A percentile compares a stretch with the other conserved stretches of the same genome.
Conservation (phyloP, 2,329 filamentous ascomycete genomes). For the Phaeosphaeriaceae sp. region DNA sequence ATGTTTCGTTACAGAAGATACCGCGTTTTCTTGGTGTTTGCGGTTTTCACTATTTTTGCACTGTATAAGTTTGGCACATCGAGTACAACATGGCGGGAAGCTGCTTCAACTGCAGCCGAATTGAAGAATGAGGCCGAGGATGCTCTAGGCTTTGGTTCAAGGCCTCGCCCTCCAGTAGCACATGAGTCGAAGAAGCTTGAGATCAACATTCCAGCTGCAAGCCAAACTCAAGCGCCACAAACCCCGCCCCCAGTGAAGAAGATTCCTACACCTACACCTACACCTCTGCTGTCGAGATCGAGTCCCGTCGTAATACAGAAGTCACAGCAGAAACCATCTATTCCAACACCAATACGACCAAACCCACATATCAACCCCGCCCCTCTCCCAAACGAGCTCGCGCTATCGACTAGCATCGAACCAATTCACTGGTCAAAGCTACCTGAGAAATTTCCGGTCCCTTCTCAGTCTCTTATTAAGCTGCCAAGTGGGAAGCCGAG, state of each 20-base stretch:
- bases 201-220: conserved; percentile 40
- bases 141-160: conserved; percentile 22
- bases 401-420: conserved; percentile 24
- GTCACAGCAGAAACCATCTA: conserved; percentile 19
- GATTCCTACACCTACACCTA: conserved; percentile 14
- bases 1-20: conserved; percentile 68
- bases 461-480: conserved; percentile 71
- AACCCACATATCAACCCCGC: conserved; percentile 21
- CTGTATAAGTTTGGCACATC: conserved; percentile 60
- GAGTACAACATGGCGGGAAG: conserved; percentile 47
- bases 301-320: conserved; percentile 16
- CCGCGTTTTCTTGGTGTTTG: conserved; percentile 64
- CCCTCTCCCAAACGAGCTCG: conserved; percentile 27
- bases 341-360: conserved; percentile 19
- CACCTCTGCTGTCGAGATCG: conserved; percentile 2
- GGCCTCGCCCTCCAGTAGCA: conserved; percentile 33
- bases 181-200: conserved; percentile 42
- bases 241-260: conserved; percentile 39
- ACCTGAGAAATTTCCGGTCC: conserved; percentile 78
- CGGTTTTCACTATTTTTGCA: conserved; percentile 61
- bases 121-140: conserved; percentile 24
- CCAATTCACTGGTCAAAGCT: conserved; percentile 74
- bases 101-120: conserved; percentile 28
- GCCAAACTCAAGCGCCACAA: conserved; percentile 26
- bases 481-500: conserved; percentile 76